Percentiles rank a stretch among this genome's conserved stretches.
Conservation (phyloP, 371 early-diverging fungal species). For the Rhizopus arrhizus region DNA sequence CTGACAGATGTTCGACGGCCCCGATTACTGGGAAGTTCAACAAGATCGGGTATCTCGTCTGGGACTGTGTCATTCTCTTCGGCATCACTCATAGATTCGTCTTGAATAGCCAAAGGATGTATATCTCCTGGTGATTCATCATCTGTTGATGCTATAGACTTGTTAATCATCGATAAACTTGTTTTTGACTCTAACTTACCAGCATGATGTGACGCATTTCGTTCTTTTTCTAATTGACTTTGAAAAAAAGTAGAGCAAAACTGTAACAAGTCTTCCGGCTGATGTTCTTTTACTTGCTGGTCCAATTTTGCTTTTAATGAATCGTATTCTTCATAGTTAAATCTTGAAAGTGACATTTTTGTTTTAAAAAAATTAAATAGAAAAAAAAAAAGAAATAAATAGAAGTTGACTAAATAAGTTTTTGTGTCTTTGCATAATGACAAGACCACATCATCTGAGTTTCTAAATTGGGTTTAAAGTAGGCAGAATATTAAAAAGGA, state of each 20-base stretch:
- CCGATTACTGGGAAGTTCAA: conserved; percentile 22
- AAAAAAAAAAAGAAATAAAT: not conserved
- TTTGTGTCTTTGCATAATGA: conserved; percentile 3
- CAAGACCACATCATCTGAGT: not conserved
- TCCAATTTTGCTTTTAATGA: conserved; percentile 32
- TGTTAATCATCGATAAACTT: not conserved
- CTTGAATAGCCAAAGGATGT: not conserved
- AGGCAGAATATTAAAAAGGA: conserved; percentile 1
- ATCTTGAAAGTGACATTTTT: not conserved
- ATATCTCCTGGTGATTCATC: conserved; percentile 6
- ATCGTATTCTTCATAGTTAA: conserved; percentile 23
- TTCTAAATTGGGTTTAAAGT: conserved; percentile 9
- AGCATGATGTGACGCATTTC: conserved; percentile 22
- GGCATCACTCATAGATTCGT: not conserved
- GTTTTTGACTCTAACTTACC: too few species aligned
- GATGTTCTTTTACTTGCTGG: conserved; percentile 23
- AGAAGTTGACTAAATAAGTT: not conserved
- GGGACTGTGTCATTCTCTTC: conserved; percentile 17
- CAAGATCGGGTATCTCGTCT: conserved; percentile 14
- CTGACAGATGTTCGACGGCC: conserved; percentile 91
- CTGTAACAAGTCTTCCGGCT: conserved; percentile 78
- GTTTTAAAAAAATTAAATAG: not conserved
- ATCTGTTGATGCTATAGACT: not conserved
- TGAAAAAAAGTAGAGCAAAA: conserved; percentile 87
- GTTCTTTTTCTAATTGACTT: conserved; percentile 68